Evolutionary conservation across 176 grass and related monocot species (phyloP), one percentile per base, ranked within the genome.

Genomic region (Eremochloa ophiuroides): DNA sequence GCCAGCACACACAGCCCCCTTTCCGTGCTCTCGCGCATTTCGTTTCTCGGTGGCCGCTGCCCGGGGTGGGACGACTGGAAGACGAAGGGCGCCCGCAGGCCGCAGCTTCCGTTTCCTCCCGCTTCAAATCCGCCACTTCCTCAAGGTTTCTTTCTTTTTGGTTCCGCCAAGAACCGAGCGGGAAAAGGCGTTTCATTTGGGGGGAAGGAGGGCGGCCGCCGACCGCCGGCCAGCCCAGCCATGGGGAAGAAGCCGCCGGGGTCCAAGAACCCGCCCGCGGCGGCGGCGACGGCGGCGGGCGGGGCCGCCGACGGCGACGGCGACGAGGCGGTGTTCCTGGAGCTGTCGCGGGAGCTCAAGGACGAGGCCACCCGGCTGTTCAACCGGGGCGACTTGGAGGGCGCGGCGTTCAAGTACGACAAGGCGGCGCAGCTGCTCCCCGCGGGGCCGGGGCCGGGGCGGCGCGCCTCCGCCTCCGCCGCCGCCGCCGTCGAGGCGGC

Each of bases 371-470:
- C 78, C 22, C 83, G 76, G 62, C 58, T 95, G 28, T 95, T 95
- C 83, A 83, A 95, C 67, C 86, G 82, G 82, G 72, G 75, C 56
- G 89, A 95, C 69, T 90, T 86, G 26, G 77, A 86, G 67, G 90
- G 87, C 62, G 84, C 93, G 62, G 53, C 89, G 34, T 80, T 87
- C 84, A 84, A 85, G 30, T 95, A 95, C 71, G 89, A 80, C 55
- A 95, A 82, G 84, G 93, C 93, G 17, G 53, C 66, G 42, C 91
- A 84, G 71, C 74, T 85, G 34, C 78, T 95, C 37, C 93, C 93
- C 29, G 73, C 68, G 26, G 74, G 26, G 27, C 87, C 77, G 26
- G 84, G 80, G 39, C 53, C 17, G 85, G 90, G 74, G 75, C 56
- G 8, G 85, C 93, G 6, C 78, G 81, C 76, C 83, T 95, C 62